Conservation (phyloP, 2,329 filamentous ascomycete genomes). For the Celoporthe dispersa region DNA sequence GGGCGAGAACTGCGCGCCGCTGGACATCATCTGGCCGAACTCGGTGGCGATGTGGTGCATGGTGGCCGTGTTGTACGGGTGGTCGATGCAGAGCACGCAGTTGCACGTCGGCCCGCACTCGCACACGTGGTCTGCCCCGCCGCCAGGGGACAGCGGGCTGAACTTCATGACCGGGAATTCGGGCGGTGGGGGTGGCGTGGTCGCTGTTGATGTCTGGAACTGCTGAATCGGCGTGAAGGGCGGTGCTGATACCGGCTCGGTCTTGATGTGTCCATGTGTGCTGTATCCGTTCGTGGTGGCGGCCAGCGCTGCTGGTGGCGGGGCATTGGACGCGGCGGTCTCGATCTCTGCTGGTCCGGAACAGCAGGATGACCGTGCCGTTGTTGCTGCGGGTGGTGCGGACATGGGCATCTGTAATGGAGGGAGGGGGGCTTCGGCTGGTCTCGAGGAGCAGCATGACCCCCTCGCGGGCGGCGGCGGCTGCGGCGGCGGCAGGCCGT, state of each 20-base stretch:
- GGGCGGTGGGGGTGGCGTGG: slow-evolving; percentile 32
- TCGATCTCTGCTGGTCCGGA: slow-evolving; percentile 51
- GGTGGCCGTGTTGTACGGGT: slow-evolving; percentile 70
- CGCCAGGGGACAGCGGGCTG: slow-evolving; percentile 28
- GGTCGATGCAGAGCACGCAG: slow-evolving; percentile 69
- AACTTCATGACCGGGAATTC: slow-evolving; percentile 46
- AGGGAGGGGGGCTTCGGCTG: not conserved
- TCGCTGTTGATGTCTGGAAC: slow-evolving; percentile 37
- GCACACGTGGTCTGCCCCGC: slow-evolving; percentile 50
- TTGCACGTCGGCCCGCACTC: slow-evolving; percentile 68
- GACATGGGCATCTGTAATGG: not conserved
- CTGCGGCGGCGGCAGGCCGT: slow-evolving; percentile 41
- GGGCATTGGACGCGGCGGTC: slow-evolving; percentile 27
- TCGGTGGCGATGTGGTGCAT: slow-evolving; percentile 40
- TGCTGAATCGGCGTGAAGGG: slow-evolving; percentile 36
- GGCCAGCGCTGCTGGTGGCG: not conserved
- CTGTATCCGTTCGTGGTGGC: slow-evolving; percentile 17
- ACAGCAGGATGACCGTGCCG: slow-evolving; percentile 36
- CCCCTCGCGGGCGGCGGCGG: slow-evolving; percentile 30
- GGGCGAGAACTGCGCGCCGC: slow-evolving; percentile 27
- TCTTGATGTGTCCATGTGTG: slow-evolving; percentile 31
- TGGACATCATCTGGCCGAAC: slow-evolving; percentile 40
- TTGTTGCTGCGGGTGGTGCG: not conserved
- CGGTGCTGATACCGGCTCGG: slow-evolving; percentile 31
- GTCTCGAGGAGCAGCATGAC: slow-evolving; percentile 23